These are phyloP conservation scores for Thelephora ganbajun DNA, from an alignment of 768 basidiomycete genomes.

Conservation along the genomic window DNA sequence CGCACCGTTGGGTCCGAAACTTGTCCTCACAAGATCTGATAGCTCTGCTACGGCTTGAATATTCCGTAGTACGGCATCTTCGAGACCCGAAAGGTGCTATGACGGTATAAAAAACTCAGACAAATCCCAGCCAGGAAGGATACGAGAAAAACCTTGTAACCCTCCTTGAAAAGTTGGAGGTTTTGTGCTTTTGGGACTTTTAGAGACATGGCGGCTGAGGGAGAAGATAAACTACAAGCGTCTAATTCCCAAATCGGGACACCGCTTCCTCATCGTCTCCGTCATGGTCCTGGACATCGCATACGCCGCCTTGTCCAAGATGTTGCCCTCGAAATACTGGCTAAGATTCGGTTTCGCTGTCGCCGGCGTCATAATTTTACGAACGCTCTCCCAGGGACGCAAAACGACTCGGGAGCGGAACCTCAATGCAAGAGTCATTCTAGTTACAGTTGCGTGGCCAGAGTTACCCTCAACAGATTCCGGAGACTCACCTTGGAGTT, in stretches of 20 bases:
- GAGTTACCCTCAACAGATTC: neutral
- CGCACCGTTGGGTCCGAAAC: constrained; percentile 92
- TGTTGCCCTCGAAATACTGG: constrained; percentile 46
- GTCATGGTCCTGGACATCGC: constrained; percentile 42
- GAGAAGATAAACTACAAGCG: neutral
- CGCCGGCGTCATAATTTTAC: constrained; percentile 30
- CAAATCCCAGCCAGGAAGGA: neutral
- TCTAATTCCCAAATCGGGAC: neutral
- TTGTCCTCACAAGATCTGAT: constrained; percentile 88
- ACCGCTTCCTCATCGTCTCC: neutral
- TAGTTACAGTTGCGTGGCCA: constrained; percentile 46
- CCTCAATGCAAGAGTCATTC: constrained; percentile 54
- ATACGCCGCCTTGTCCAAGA: constrained; percentile 21
- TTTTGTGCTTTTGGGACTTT: constrained; percentile 87
- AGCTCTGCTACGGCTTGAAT: constrained; percentile 94
- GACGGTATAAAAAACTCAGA: neutral
- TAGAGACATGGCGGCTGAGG: constrained; percentile 52
- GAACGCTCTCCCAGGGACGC: constrained; percentile 53
- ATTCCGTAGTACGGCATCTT: constrained; percentile 94
- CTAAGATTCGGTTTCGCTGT: constrained; percentile 34
- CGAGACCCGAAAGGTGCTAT: constrained; percentile 75
- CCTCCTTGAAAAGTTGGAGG: constrained; percentile 92
- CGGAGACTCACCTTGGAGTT: neutral
- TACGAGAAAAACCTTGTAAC: constrained; percentile 61
- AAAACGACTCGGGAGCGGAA: constrained; percentile 62